phyloP scores from a whole-genome alignment of 2,329 filamentous ascomycete genomes.

The Fusarium foetens region DNA sequence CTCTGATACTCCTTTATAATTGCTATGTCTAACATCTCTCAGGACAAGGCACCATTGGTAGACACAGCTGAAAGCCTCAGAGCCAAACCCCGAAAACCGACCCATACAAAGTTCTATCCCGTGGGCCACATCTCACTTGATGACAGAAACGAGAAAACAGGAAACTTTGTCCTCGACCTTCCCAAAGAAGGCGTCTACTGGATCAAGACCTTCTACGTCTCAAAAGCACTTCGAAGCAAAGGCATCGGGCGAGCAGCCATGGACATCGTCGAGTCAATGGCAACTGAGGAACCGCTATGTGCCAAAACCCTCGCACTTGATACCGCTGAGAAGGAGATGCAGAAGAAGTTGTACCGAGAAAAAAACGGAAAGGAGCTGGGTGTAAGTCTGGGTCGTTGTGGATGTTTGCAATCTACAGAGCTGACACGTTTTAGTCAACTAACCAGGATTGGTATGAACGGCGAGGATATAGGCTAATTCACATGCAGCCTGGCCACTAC shows the following conservation, averaged over 20 bases:
- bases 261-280: constrained; percentile 45
- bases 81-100: constrained; percentile 25
- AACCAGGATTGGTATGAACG: constrained; percentile 47
- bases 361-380: constrained; percentile 5
- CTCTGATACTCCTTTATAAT: rapidly evolving
- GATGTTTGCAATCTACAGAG: rapidly evolving
- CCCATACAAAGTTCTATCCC: constrained; percentile 25
- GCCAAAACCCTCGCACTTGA: constrained; percentile 44
- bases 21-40: rapidly evolving
- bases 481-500: constrained; percentile 13
- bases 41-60: constrained; percentile 27
- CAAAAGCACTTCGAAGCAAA: constrained; percentile 36
- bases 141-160: constrained; percentile 20
- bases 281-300: constrained; percentile 37
- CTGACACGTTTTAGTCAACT: constrained; percentile 25
- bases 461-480: constrained; percentile 43
- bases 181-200: constrained; percentile 39
- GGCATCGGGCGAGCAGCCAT: constrained; percentile 46
- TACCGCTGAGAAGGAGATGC: constrained; percentile 41
- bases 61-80: constrained; percentile 35
- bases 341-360: background rate
- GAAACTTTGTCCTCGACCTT: constrained; percentile 27
- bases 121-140: constrained; percentile 44
- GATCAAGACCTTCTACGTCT: constrained; percentile 48
- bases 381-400: background rate